A percentile compares a stretch with the other conserved stretches of the same genome.
phyloP scores from a whole-genome alignment of 805 yeast species.

The Lachancea nothofagi region DNA sequence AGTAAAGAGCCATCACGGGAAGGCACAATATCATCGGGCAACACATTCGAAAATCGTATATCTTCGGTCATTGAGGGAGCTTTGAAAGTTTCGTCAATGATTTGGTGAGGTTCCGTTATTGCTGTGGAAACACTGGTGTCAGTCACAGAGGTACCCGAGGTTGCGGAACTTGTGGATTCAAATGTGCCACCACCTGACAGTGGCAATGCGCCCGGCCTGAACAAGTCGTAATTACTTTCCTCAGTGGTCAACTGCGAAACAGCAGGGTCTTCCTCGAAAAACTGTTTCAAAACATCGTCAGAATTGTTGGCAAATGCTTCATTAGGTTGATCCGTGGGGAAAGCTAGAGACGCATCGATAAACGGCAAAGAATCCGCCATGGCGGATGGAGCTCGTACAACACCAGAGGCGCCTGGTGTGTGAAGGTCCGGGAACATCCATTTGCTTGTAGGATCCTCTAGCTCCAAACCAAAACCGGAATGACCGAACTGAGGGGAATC shows the following conservation, averaged over 20 bases:
- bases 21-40: constrained; percentile 48
- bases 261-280: constrained; percentile 16
- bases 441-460: constrained; percentile 10
- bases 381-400: constrained; percentile 1
- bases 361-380: constrained; percentile 13
- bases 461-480: constrained; percentile 11
- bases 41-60: neutral
- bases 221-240: constrained; percentile 9
- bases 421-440: constrained; percentile 7
- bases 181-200: neutral
- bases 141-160: constrained; percentile 1
- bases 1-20: constrained; percentile 54
- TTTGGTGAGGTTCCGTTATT: constrained; percentile 4
- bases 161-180: constrained; percentile 2
- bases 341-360: constrained; percentile 28
- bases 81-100: neutral
- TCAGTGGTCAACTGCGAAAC: constrained; percentile 10
- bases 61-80: neutral
- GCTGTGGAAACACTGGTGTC: constrained; percentile 5
- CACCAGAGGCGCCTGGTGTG: neutral
- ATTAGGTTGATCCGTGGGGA: constrained; percentile 21
- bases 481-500: constrained; percentile 19
- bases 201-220: constrained; percentile 3
- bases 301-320: constrained; percentile 10
- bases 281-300: constrained; percentile 15